A percentile compares a stretch with the other conserved stretches of the same genome.
Conservation (phyloP, 2,329 filamentous ascomycete species). For the Aphanocladium album region DNA sequence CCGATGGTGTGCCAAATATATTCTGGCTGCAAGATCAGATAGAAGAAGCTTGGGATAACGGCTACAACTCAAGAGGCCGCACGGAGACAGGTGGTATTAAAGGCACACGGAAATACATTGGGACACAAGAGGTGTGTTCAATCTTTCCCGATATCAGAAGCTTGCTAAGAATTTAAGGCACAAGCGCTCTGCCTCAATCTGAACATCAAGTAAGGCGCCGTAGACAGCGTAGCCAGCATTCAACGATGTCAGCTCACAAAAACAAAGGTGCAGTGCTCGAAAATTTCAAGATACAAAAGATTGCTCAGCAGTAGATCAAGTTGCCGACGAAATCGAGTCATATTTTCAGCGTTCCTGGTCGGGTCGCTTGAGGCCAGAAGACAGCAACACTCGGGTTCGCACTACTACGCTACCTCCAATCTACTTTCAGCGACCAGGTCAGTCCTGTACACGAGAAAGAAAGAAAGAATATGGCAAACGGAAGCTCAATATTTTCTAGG, state of each 20-base stretch:
- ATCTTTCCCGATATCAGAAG: background rate
- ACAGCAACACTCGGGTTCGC: conserved; percentile 49
- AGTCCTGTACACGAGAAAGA: conserved; percentile 8
- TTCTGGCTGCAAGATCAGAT: conserved; percentile 81
- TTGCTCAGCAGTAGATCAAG: conserved; percentile 37
- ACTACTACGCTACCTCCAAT: conserved; percentile 73
- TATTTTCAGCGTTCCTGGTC: conserved; percentile 58
- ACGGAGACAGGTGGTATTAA: conserved; percentile 80
- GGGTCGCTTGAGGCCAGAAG: conserved; percentile 19
- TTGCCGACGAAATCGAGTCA: conserved; percentile 63
- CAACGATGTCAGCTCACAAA: background rate
- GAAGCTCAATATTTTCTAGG: conserved; percentile 40
- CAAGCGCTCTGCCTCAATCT: background rate
- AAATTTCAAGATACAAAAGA: conserved; percentile 1
- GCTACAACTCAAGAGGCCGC: conserved; percentile 69
- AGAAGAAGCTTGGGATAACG: conserved; percentile 81
- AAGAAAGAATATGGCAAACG: background rate
- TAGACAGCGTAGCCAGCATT: background rate
- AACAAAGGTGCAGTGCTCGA: background rate
- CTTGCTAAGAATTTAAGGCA: background rate
- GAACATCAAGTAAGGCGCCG: background rate
- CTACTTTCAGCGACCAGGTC: conserved; percentile 81
- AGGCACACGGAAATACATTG: conserved; percentile 92
- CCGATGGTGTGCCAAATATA: conserved; percentile 63
- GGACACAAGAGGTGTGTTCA: conserved; percentile 70